Evolutionary conservation across 169 alveolate genomes (phyloP), one percentile per base, ranked within the genome.

Genomic region (Plasmodium falciparum): DNA sequence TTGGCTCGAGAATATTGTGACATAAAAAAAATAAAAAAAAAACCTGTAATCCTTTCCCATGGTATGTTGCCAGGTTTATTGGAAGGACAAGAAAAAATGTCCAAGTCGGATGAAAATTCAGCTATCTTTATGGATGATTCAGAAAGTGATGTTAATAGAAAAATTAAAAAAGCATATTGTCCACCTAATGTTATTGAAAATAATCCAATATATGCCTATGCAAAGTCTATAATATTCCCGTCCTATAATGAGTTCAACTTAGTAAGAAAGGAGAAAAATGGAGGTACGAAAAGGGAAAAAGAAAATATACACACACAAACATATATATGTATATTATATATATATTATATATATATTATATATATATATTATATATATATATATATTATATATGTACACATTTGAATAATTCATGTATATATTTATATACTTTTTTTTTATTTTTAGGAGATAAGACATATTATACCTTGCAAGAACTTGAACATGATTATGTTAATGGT

Each of bases 51-150:
- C 61, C 92, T 98, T 49, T 97, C 99, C 12, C 99, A 98, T 90
- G 97, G 95, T 73, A 98, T 98, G 99, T 90, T 98, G 72, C 98
- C 97, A 89, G 99, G 99, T 7, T 94, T 99, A 24, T 93, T 96
- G 73, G 98, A 98, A 86, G 99, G 99, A 43, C 99, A 98, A 76
- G 99, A 97, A 75, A 99, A 98, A 93, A 98, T 98, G 99, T 95
- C 99, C 63, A 99, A 99, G 93, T 93, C 97, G 65, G 97, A 96
- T 50, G 95, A 97, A 22, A 98, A 97, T 74, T 97, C 99, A 3
- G 99, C 99, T 0, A 98, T 99, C 72, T 99, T 98, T 93, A 98
- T 99, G 99, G 99, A 99, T 89, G 99, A 99, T 88, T 45, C 96
- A 2, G 98, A 97, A 73, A 98, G 90, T 74, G 99, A 97, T 39